Base-by-base conservation (phyloP, 73 alveolate genomes). In the Symbiodinium pilosum region DNA sequence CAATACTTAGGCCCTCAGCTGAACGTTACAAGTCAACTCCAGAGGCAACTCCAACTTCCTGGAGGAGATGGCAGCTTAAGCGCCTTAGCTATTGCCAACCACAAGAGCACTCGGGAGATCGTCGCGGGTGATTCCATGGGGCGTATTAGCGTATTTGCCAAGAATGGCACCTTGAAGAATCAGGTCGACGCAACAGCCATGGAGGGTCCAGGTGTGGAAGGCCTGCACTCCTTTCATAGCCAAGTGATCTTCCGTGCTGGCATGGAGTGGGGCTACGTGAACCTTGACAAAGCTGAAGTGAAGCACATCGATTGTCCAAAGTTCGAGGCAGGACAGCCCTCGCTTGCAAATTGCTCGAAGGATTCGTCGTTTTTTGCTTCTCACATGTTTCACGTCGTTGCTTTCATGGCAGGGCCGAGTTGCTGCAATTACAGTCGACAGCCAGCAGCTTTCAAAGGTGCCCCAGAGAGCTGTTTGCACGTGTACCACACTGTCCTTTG, bases 191-290 rank as follows among this genome's bases (percentile, higher is more conserved):
- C 97, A 14, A 91, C 97, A 40, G 97, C 83, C 77, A 91, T 91
- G 97, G 89, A 68, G 54, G 97, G 97, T 21, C 95, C 95, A 11
- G 97, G 97, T 18, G 88, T 91, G 54, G 97, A 91, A 71, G 91
- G 97, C 88, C 43, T 91, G 54, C 97, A 91, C 36, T 69, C 97
- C 47, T 71, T 56, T 77, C 89, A 69, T 69, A 68, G 54, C 16
- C 87, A 68, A 43, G 89, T 91, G 73, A 83, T 91, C 89, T 91
- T 91, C 83, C 77, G 97, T 42, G 97, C 97, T 41, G 97, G 97
- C 18, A 71, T 91, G 97, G 97, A 91, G 41, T 91, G 97, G 97
- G 97, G 97, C 75, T 91, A 91, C 26, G 88, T 91, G n/a, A 71
- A 83, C 43, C 81, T 91, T 51, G 97, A 91, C 89, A 91, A 91